Evolutionary conservation across 768 basidiomycete genomes (phyloP).

Genomic region (Lepiota venenata): DNA sequence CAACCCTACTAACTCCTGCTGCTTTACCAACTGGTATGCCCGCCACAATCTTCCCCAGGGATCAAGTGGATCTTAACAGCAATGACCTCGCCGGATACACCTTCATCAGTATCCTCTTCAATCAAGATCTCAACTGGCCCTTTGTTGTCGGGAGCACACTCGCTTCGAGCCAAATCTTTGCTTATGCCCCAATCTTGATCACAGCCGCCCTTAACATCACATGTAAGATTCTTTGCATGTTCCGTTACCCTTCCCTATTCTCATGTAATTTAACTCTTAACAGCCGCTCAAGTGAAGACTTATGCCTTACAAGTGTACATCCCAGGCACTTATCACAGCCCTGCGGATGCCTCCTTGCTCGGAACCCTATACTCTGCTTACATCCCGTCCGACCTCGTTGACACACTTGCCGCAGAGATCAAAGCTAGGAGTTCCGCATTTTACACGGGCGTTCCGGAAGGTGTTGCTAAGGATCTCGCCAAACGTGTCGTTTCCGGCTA

Average conservation of each 20-base stretch:
- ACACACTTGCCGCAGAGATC: slow-evolving; percentile 62
- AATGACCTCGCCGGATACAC: slow-evolving; percentile 34
- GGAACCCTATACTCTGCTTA: slow-evolving; percentile 72
- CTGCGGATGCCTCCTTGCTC: slow-evolving; percentile 45
- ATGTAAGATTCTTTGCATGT: slow-evolving; percentile 22
- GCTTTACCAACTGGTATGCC: slow-evolving; percentile 61
- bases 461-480: slow-evolving; percentile 57
- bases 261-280: slow-evolving; percentile 10
- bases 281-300: slow-evolving; percentile 34
- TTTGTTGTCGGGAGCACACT: slow-evolving; percentile 58
- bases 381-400: slow-evolving; percentile 54
- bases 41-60: slow-evolving; percentile 50
- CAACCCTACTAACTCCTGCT: slow-evolving; percentile 24
- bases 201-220: slow-evolving; percentile 27
- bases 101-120: slow-evolving; percentile 66
- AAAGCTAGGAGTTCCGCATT: slow-evolving; percentile 57
- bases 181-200: slow-evolving; percentile 52
- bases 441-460: slow-evolving; percentile 48
- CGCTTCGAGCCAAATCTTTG: slow-evolving; percentile 76
- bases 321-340: slow-evolving; percentile 50
- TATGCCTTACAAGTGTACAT: slow-evolving; percentile 68
- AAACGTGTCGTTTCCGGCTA: slow-evolving; percentile 67
- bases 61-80: slow-evolving; percentile 19
- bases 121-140: slow-evolving; percentile 56
- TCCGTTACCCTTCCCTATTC: background rate